These are phyloP conservation scores for Lachnellula subtilissima DNA, from an alignment of 2,329 filamentous ascomycete genomes.

Conservation along the genomic window DNA sequence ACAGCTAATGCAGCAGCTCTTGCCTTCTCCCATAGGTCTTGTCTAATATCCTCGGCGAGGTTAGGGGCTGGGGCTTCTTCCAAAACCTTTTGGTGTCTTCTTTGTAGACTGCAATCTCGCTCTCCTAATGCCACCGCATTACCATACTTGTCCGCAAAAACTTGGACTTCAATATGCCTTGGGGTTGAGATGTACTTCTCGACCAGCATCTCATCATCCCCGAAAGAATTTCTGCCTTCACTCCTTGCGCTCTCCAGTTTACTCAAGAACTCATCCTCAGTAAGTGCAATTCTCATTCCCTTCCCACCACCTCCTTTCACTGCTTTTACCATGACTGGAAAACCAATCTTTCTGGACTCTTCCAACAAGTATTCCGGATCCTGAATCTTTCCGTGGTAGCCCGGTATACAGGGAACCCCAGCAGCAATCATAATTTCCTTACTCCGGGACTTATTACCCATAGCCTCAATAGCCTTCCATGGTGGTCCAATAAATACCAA, in stretches of 20 bases:
- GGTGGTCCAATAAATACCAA: conserved; percentile 94
- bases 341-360: conserved; percentile 66
- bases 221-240: conserved; percentile 74
- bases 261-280: conserved; percentile 61
- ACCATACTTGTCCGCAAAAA: conserved; percentile 79
- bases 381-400: conserved; percentile 88
- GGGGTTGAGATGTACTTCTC: conserved; percentile 77
- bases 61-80: conserved; percentile 82
- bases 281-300: conserved; percentile 72
- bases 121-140: conserved; percentile 81
- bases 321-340: conserved; percentile 73
- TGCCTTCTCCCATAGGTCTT: conserved; percentile 63
- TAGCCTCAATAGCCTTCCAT: conserved; percentile 72
- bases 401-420: conserved; percentile 93
- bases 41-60: conserved; percentile 51
- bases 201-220: conserved; percentile 78
- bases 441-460: conserved; percentile 89
- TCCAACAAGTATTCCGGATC: conserved; percentile 54
- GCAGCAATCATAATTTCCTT: conserved; percentile 96
- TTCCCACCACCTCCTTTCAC: conserved; percentile 79
- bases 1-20: conserved; percentile 66
- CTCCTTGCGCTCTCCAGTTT: conserved; percentile 70
- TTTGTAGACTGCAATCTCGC: conserved; percentile 81
- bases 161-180: conserved; percentile 83
- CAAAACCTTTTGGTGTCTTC: conserved; percentile 84